These are phyloP conservation scores for Gynochthodes officinalis DNA, from an alignment of 257 asterid species.

Conservation along the genomic window DNA sequence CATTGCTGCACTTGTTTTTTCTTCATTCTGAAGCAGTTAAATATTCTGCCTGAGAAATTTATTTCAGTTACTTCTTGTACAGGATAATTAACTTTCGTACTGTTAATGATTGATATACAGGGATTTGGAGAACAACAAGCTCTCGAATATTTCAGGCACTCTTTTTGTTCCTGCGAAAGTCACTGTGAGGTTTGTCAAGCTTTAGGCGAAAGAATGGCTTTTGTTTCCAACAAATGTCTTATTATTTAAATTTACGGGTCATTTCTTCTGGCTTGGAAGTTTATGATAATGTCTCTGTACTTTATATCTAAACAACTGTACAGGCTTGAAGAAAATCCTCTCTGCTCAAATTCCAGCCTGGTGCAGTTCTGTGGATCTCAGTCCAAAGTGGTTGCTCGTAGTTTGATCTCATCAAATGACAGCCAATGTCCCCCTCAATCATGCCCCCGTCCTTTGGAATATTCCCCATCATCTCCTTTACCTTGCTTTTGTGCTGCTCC, in stretches of 20 bases:
- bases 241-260: no score
- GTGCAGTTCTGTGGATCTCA: slow-evolving; percentile 49
- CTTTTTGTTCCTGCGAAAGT: slow-evolving; percentile 43
- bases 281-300: slow-evolving; percentile 2
- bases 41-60: not conserved
- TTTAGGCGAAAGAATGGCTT: slow-evolving; percentile 7
- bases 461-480: slow-evolving; percentile 50
- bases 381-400: slow-evolving; percentile 33
- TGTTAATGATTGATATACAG: slow-evolving; percentile 40
- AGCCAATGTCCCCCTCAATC: slow-evolving; percentile 36
- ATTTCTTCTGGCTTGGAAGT: not conserved
- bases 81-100: not conserved
- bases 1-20: not conserved
- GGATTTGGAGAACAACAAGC: slow-evolving; percentile 62
- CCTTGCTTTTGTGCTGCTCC: slow-evolving; percentile 83
- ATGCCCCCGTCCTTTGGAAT: slow-evolving; percentile 65
- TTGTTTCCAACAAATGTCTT: not conserved
- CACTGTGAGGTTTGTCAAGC: slow-evolving; percentile 62
- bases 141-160: slow-evolving; percentile 59
- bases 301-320: slow-evolving; percentile 8
- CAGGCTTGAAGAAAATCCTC: slow-evolving; percentile 89
- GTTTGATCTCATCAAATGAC: slow-evolving; percentile 25
- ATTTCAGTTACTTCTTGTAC: not conserved
- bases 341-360: slow-evolving; percentile 40
- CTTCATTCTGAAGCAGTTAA: not conserved